Evolutionary conservation across 1,139 yeast genomes (phyloP), one percentile per base, ranked within the genome.

Genomic region (Eremothecium coryli): DNA sequence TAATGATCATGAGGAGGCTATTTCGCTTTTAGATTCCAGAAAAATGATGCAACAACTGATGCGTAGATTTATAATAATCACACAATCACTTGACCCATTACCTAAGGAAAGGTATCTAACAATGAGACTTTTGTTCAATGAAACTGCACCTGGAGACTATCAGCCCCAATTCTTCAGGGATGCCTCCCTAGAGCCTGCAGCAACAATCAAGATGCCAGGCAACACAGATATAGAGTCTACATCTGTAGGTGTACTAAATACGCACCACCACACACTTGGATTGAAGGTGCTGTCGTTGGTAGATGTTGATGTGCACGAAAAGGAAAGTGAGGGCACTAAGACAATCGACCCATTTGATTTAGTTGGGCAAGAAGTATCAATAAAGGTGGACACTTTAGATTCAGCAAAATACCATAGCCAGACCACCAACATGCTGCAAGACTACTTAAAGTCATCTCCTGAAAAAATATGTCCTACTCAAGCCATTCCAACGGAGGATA

Each of bases 121-220:
- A 0, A 60, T 74, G 59, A 61, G 71, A 38, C 51, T 75, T 35
- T 39, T 70, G 41, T 73, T 66, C 45, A 70, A 66, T 39, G 70
- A 70, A 3, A 38, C 35, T 2, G 65, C 73, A 23, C 76, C 78
- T 2, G 33, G 38, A 1, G 53, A 58, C 23, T 72, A 67, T 42
- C 75, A 71, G 42, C 76, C 78, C 0, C 56, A 59, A 0, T 47
- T 60, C 14, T 73, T 72, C 43, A 58, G 50, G 35, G 75, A 71
- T 45, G 68, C 70, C 4, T 49, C 68, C 1, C 40, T 48, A 31
- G 62, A 58, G 1, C 49, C 51, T 23, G 42, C 46, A 9, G 55
- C 63, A 1, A 50, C 54, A 1, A 42, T 61, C 10, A 57, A 48
- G 35, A 38, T 56, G 3, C 53, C 59, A 1, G 38, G 29, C n/a